These are phyloP conservation scores for Lophiostoma macrostomum DNA, from an alignment of 495 filamentous ascomycete genomes.

Conservation along the genomic window DNA sequence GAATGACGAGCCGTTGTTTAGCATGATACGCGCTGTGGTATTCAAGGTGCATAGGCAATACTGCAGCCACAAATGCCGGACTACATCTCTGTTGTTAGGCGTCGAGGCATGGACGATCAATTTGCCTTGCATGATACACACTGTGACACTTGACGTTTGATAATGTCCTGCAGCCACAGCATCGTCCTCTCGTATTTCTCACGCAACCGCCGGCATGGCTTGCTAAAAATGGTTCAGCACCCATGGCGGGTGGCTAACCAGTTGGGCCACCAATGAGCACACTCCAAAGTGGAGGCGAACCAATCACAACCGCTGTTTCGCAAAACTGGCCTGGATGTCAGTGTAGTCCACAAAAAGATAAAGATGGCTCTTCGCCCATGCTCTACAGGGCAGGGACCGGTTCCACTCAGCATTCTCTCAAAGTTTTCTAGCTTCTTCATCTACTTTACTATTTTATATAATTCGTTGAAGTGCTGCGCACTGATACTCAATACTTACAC, in stretches of 20 bases:
- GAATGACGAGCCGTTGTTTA: too few relatives aligned
- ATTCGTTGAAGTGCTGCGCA: slow-evolving; percentile 3
- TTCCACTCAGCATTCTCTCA: slow-evolving; percentile 4
- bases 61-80: too few relatives aligned
- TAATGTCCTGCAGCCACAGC: too few relatives aligned
- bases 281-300: not conserved
- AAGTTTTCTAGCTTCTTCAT: not conserved
- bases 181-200: too few relatives aligned
- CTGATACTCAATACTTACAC: not conserved
- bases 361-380: not conserved
- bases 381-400: slow-evolving; percentile 1
- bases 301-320: not conserved
- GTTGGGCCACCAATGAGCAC: not conserved
- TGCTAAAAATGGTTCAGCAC: not conserved
- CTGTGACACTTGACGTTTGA: too few relatives aligned
- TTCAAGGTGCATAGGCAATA: too few relatives aligned
- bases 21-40: too few relatives aligned
- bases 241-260: not conserved
- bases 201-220: too few relatives aligned
- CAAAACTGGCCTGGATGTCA: not conserved
- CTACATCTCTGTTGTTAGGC: too few relatives aligned
- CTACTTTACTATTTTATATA: not conserved
- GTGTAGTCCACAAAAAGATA: not conserved
- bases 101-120: too few relatives aligned
- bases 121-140: too few relatives aligned